Percentiles rank a stretch among this genome's conserved stretches.
These are phyloP conservation scores for Arthrobotrys iridis DNA, from an alignment of 2,329 filamentous ascomycete genomes.

Conservation along the genomic window DNA sequence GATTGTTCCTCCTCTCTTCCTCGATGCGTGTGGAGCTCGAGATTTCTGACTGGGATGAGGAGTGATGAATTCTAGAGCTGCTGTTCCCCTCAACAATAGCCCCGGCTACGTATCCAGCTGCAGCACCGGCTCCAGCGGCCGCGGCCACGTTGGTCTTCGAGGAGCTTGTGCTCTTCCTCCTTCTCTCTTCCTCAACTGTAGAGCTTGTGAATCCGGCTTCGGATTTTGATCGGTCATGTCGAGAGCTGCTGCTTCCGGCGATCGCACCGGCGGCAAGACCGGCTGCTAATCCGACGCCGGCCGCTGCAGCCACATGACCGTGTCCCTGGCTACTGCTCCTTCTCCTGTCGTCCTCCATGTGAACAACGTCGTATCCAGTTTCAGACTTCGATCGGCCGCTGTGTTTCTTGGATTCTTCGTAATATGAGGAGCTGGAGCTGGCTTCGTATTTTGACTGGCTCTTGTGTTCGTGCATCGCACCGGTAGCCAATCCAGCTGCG, in stretches of 20 bases:
- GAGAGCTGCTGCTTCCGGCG: slow-evolving; percentile 7
- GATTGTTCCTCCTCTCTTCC: neutral
- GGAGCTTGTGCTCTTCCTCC: neutral
- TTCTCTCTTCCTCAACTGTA: neutral
- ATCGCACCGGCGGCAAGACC: slow-evolving; percentile 6
- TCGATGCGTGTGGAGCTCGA: neutral
- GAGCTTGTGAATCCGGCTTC: neutral
- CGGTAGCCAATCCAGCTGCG: neutral
- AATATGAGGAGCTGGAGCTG: slow-evolving; percentile 1
- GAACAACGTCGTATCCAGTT: neutral
- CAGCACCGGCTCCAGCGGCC: neutral
- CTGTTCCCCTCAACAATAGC: neutral
- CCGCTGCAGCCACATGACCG: slow-evolving; percentile 1
- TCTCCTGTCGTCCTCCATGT: neutral
- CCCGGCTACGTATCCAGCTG: neutral
- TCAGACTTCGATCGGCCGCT: slow-evolving; percentile 14
- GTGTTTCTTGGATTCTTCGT: neutral
- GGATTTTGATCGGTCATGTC: neutral
- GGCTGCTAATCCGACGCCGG: neutral
- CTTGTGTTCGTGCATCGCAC: neutral
- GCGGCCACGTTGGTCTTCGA: neutral
- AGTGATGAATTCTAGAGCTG: neutral
- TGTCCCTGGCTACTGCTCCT: slow-evolving; percentile 14
- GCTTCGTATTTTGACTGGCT: slow-evolving; percentile 11
- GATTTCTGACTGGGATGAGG: slow-evolving; percentile 1